phyloP scores from a whole-genome alignment of 1,139 yeast genomes.

The Blastobotrys niveus region DNA sequence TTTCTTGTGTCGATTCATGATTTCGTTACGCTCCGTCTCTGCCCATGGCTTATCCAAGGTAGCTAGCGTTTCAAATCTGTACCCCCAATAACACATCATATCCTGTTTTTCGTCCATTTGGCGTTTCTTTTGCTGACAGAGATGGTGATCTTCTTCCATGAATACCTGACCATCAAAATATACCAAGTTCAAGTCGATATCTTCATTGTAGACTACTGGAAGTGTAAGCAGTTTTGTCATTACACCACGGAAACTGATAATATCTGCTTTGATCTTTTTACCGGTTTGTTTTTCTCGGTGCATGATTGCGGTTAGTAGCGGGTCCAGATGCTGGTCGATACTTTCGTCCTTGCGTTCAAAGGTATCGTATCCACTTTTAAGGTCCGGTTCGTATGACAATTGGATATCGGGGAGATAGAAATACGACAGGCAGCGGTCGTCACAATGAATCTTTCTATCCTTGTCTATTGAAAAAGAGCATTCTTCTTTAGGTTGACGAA shows the following conservation, averaged over 20 bases:
- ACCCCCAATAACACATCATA: constrained; percentile 42
- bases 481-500: constrained; percentile 73
- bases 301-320: constrained; percentile 51
- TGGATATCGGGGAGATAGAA: constrained; percentile 75
- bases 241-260: constrained; percentile 79
- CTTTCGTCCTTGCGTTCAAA: constrained; percentile 53
- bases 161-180: constrained; percentile 82
- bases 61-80: constrained; percentile 76
- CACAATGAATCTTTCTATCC: constrained; percentile 46
- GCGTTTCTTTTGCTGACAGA: constrained; percentile 28
- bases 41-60: constrained; percentile 77
- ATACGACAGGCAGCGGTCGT: constrained; percentile 52
- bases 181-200: constrained; percentile 57
- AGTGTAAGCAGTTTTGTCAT: constrained; percentile 61
- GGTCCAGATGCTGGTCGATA: constrained; percentile 49
- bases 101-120: constrained; percentile 27
- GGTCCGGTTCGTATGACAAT: constrained; percentile 47
- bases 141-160: constrained; percentile 54
- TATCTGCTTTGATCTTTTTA: constrained; percentile 51
- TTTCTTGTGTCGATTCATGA: constrained; percentile 56
- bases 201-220: constrained; percentile 52
- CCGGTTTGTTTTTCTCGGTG: constrained; percentile 47
- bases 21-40: constrained; percentile 53
- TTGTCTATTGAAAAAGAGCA: constrained; percentile 51
- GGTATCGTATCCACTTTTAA: constrained; percentile 56